phyloP scores from a whole-genome alignment of 305 asterid genomes.

The Salvia sclarea region DNA sequence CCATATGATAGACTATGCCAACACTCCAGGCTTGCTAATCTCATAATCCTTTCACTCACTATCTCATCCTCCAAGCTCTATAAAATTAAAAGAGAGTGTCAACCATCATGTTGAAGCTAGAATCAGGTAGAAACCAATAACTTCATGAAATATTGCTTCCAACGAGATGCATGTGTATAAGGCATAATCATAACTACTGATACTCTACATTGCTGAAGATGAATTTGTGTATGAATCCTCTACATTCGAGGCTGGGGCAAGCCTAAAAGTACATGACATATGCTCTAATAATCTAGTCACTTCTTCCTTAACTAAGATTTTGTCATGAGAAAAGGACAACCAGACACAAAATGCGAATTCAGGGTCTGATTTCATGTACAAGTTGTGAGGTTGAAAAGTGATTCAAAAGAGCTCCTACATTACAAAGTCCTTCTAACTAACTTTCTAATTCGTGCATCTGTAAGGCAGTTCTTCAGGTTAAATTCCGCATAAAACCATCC shows the following conservation, averaged over 20 bases:
- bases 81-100: slow-evolving; percentile 28
- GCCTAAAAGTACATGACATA: slow-evolving; percentile 13
- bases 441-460: background rate
- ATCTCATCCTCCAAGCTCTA: slow-evolving; percentile 97
- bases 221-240: background rate
- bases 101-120: slow-evolving; percentile 27
- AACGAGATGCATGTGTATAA: slow-evolving; percentile 11
- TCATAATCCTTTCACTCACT: slow-evolving; percentile 83
- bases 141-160: slow-evolving; percentile 20
- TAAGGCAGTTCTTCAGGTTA: background rate
- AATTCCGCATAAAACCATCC: background rate
- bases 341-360: background rate
- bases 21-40: slow-evolving; percentile 86
- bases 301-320: background rate
- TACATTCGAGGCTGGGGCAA: background rate
- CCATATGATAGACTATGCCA: slow-evolving; percentile 96
- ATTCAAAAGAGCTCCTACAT: slow-evolving; percentile 7
- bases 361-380: slow-evolving; percentile 1
- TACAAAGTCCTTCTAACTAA: background rate
- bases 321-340: background rate
- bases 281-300: background rate
- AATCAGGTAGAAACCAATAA: slow-evolving; percentile 16
- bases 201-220: slow-evolving; percentile 6
- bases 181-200: background rate
- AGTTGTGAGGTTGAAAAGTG: slow-evolving; percentile 6